A percentile compares a stretch with the other conserved stretches of the same genome.
phyloP scores from a whole-genome alignment of 1,284 basidiomycete genomes.

The Papiliotrema flavescens region DNA sequence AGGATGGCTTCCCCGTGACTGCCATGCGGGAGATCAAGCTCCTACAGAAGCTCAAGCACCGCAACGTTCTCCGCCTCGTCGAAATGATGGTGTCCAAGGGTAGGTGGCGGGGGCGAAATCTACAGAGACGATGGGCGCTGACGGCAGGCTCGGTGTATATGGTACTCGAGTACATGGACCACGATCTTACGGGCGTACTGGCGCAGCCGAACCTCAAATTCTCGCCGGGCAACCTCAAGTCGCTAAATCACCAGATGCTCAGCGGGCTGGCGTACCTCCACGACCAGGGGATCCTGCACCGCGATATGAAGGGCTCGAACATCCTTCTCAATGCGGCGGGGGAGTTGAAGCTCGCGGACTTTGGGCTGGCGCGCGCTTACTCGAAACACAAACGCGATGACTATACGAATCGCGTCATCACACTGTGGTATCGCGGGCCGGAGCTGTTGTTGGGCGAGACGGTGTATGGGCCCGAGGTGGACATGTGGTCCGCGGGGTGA shows the following conservation, averaged over 20 bases:
- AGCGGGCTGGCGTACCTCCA: slow-evolving; percentile 90
- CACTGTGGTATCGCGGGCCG: slow-evolving; percentile 96
- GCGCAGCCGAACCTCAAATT: slow-evolving; percentile 86
- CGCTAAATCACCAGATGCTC: slow-evolving; percentile 91
- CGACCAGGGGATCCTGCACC: slow-evolving; percentile 90
- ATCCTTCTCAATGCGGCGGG: slow-evolving; percentile 91
- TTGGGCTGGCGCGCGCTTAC: slow-evolving; percentile 96
- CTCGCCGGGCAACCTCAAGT: slow-evolving; percentile 84
- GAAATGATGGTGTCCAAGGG: slow-evolving; percentile 99
- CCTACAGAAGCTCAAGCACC: slow-evolving; percentile 82
- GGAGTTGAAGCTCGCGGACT: slow-evolving; percentile 93
- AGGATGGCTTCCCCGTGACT: slow-evolving; percentile 97
- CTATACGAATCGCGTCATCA: slow-evolving; percentile 98
- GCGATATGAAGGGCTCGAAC: slow-evolving; percentile 98
- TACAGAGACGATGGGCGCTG: background rate
- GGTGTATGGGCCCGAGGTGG: slow-evolving; percentile 96
- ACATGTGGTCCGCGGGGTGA: slow-evolving; percentile 99
- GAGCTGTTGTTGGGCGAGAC: slow-evolving; percentile 95
- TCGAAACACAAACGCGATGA: slow-evolving; percentile 83
- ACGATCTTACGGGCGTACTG: slow-evolving; percentile 92
- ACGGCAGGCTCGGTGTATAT: slow-evolving; percentile 85
- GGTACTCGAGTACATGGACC: slow-evolving; percentile 99
- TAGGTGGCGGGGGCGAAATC: no score
- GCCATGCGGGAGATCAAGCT: slow-evolving; percentile 99
- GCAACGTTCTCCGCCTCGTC: slow-evolving; percentile 81